Conservation (phyloP, 257 asterid genomes). For the Paulownia fortunei region DNA sequence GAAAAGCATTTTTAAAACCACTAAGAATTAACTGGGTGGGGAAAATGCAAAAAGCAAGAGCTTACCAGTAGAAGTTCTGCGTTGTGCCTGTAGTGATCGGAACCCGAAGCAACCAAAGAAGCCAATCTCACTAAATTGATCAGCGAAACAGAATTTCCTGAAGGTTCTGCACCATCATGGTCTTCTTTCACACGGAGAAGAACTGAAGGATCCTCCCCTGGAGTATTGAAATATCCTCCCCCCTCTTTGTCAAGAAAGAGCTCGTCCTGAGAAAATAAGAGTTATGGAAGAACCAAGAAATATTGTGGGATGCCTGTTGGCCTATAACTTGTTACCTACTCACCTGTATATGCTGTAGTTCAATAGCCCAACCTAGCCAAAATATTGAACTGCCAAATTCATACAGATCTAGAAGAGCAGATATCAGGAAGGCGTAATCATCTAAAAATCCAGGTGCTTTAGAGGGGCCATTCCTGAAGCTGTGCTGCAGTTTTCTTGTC, state of each 20-base stretch:
- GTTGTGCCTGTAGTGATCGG: slow-evolving; percentile 58
- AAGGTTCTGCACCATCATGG: slow-evolving; percentile 97
- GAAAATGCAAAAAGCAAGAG: not conserved
- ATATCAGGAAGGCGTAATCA: slow-evolving; percentile 83
- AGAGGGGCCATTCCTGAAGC: slow-evolving; percentile 89
- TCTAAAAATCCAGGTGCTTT: slow-evolving; percentile 95
- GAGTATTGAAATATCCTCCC: slow-evolving; percentile 89
- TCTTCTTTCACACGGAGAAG: slow-evolving; percentile 97
- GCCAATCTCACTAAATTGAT: slow-evolving; percentile 81
- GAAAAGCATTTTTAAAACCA: too few species aligned
- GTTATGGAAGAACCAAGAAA: not conserved
- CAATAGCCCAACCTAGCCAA: slow-evolving; percentile 93
- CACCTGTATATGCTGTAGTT: slow-evolving; percentile 82
- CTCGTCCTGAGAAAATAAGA: slow-evolving; percentile 59
- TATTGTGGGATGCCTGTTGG: not conserved
- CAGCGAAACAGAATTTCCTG: slow-evolving; percentile 86
- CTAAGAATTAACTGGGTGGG: too few species aligned
- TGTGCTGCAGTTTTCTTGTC: slow-evolving; percentile 71
- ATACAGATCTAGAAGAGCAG: slow-evolving; percentile 79
- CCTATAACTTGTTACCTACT: not conserved
- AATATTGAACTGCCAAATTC: slow-evolving; percentile 76
- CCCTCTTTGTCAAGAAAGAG: slow-evolving; percentile 87
- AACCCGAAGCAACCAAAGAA: slow-evolving; percentile 59
- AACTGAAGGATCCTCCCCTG: slow-evolving; percentile 88
- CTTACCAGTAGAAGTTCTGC: slow-evolving; percentile 77